phyloP scores from a whole-genome alignment of 805 yeast species.

The Geotrichum ghanense region DNA sequence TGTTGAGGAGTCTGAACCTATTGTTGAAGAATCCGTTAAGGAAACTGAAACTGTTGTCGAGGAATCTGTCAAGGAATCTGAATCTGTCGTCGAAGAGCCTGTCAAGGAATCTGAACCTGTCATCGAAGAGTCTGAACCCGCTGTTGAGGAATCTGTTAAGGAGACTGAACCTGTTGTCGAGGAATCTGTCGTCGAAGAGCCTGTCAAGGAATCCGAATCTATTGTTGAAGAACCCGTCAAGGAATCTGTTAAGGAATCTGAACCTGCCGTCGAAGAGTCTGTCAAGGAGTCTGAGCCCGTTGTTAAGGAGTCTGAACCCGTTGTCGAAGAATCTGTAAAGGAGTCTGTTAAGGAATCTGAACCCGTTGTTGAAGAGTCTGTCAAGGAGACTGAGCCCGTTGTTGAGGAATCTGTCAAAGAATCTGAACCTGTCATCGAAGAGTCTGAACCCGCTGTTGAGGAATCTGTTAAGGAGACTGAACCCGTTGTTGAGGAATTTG shows the following conservation, averaged over 20 bases:
- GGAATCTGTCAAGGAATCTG: not conserved
- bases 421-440: not conserved
- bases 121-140: not conserved
- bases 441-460: not conserved
- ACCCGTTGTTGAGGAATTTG: not conserved
- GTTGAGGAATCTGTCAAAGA: not conserved
- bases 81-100: not conserved
- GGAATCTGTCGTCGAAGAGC: not conserved
- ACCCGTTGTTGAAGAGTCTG: not conserved
- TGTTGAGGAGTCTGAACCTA: not conserved
- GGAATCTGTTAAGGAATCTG: not conserved
- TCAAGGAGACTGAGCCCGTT: not conserved
- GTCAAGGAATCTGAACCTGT: not conserved
- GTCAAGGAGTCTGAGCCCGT: not conserved
- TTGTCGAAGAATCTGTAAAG: not conserved
- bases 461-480: not conserved
- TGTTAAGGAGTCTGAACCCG: not conserved
- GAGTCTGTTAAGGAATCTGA: not conserved
- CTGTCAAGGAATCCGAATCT: not conserved
- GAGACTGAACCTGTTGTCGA: not conserved
- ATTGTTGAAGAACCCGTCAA: not conserved
- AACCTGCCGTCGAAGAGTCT: not conserved
- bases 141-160: not conserved
- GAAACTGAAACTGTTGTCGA: not conserved
- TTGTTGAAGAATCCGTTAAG: not conserved